Base-by-base conservation (phyloP, 225 moss, liverwort and hornwort genomes). In the Takakia lepidozioides region DNA sequence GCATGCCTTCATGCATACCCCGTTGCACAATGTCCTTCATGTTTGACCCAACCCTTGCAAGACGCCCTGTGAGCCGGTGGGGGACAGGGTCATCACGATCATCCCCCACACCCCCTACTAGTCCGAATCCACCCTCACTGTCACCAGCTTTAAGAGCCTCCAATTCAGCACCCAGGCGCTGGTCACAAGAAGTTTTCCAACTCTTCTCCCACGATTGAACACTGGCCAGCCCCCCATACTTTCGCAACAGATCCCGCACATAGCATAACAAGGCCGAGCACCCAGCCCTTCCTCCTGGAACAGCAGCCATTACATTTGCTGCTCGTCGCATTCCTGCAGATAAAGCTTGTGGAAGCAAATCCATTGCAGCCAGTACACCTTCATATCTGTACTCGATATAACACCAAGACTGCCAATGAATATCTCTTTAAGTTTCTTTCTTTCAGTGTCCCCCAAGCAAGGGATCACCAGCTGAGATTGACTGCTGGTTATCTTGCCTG, bases 61-160 rank as follows among this genome's bases (percentile, higher is more conserved):
- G 68, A 49, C 98, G 91, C n/a, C 72, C 78, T 32, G 91, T 72
- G 23, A 91, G 60, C 63, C 98, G 79, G 58, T 71, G 87, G 45
- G 69, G 65, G 47, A 75, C 57, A 57, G 87, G 82, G 53, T 98
- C 98, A 60, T 98, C 90, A 29, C 84, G 72, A 29, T 98, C 90
- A 59, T 98, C 87, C 44, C 84, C 80, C 64, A 76, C 75, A 20
- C 81, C 86, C 36, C 79, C 67, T 38, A 82, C 71, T 56, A 85
- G 40, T 58, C 98, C 82, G 64, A 70, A 91, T 38, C 66, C 78
- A 60, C 82, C 78, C 53, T 98, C 98, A 64, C 80, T 75, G 38
- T 98, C 98, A 51, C 86, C 87, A 48, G 86, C 89, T 83, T 91
- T 98, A 56, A 95, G 43, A 49, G 91, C 91, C 59, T 91, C 90